Percentiles rank a stretch among this genome's conserved stretches.
phyloP scores from a whole-genome alignment of 2,329 filamentous ascomycete genomes.

The Fusarium duplospermum region DNA sequence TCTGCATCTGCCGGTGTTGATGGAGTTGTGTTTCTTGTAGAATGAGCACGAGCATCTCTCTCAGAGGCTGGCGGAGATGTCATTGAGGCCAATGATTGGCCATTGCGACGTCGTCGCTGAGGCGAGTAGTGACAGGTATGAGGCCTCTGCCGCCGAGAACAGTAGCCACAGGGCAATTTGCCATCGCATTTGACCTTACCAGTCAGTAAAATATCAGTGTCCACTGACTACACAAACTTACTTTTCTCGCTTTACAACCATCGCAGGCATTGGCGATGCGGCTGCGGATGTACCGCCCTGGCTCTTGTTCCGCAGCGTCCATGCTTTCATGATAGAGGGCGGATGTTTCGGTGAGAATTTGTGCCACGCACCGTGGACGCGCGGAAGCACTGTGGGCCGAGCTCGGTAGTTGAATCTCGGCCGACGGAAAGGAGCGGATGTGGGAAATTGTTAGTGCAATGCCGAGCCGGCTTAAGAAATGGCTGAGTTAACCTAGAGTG shows the following conservation, averaged over 20 bases:
- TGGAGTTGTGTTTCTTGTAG: slow-evolving; percentile 31
- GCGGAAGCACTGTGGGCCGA: slow-evolving; percentile 34
- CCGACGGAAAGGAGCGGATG: slow-evolving; percentile 33
- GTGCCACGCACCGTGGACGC: neutral
- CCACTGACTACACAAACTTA: neutral
- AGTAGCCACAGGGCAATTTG: slow-evolving; percentile 64
- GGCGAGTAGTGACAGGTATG: slow-evolving; percentile 62
- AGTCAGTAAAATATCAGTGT: neutral
- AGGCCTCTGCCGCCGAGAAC: slow-evolving; percentile 56
- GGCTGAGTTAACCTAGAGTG: neutral
- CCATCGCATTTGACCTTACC: slow-evolving; percentile 68
- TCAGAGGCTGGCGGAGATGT: slow-evolving; percentile 38
- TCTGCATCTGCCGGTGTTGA: slow-evolving; percentile 19
- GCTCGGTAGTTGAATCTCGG: neutral
- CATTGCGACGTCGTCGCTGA: slow-evolving; percentile 53
- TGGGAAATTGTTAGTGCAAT: slow-evolving; percentile 34
- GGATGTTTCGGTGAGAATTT: slow-evolving; percentile 25
- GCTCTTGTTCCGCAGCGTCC: slow-evolving; percentile 34
- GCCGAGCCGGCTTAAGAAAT: slow-evolving; percentile 23
- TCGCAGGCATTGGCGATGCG: slow-evolving; percentile 67
- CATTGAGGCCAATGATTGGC: slow-evolving; percentile 29
- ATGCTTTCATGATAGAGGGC: slow-evolving; percentile 9
- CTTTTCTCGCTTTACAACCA: slow-evolving; percentile 58
- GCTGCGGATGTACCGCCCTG: slow-evolving; percentile 50
- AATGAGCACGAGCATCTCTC: slow-evolving; percentile 26